These are phyloP conservation scores for Fraxinus ornus DNA, from an alignment of 305 asterid genomes.

Conservation along the genomic window DNA sequence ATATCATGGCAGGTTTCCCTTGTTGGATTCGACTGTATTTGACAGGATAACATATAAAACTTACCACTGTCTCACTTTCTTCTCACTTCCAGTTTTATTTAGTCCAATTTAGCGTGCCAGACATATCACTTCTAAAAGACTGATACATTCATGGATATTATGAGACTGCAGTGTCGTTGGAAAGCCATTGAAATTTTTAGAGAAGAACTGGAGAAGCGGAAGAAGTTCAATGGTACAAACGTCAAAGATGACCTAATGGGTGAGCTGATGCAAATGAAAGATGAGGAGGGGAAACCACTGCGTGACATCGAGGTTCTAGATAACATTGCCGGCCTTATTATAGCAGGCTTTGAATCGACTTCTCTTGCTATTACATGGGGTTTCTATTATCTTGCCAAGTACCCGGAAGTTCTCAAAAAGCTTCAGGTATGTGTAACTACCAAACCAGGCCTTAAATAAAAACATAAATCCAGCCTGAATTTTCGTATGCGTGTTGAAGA, in stretches of 20 bases:
- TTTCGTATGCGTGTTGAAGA: neutral
- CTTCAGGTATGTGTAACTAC: conserved; percentile 38
- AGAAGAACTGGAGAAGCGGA: conserved; percentile 46
- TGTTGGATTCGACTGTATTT: neutral
- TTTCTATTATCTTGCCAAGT: conserved; percentile 47
- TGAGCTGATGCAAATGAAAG: conserved; percentile 46
- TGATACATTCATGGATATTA: neutral
- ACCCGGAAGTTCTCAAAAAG: conserved; percentile 40
- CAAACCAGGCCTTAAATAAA: neutral
- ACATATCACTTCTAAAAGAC: neutral
- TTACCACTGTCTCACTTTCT: neutral
- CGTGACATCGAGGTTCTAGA: conserved; percentile 51
- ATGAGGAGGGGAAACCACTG: conserved; percentile 43
- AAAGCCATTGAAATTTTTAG: conserved; percentile 36
- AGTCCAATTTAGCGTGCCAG: neutral
- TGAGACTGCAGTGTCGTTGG: conserved; percentile 41
- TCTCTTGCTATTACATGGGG: conserved; percentile 54
- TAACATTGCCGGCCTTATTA: conserved; percentile 41
- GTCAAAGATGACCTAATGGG: conserved; percentile 43
- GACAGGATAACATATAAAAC: neutral
- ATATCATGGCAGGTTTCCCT: neutral
- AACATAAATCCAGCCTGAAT: neutral
- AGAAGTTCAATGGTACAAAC: conserved; percentile 13
- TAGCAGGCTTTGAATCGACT: conserved; percentile 49
- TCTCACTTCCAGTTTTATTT: neutral